Evolutionary conservation across 2,329 filamentous ascomycete genomes (phyloP).

Genomic region (Aspergillus jensenii): DNA sequence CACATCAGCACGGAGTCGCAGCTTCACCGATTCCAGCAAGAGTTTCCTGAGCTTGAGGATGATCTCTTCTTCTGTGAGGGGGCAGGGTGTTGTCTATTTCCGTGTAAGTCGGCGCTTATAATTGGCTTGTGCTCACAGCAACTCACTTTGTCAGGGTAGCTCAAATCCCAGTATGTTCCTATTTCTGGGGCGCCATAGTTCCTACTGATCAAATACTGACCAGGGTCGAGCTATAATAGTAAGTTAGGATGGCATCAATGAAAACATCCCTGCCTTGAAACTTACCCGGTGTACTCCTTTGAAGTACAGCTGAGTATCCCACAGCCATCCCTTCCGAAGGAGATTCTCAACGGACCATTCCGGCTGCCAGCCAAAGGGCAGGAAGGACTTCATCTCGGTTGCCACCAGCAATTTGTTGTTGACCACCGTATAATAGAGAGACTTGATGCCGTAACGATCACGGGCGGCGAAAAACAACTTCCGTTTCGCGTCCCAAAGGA

Average conservation of each 20-base stretch:
- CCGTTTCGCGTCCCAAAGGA: constrained; percentile 50
- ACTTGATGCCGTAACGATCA: constrained; percentile 60
- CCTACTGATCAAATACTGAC: constrained; percentile 45
- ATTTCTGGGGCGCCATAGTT: constrained; percentile 40
- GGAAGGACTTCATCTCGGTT: constrained; percentile 56
- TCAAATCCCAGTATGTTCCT: constrained; percentile 54
- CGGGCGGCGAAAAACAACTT: constrained; percentile 49
- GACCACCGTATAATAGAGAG: constrained; percentile 52
- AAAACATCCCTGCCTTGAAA: neutral
- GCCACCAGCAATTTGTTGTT: constrained; percentile 48
- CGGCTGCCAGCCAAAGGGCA: constrained; percentile 51
- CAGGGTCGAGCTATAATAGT: constrained; percentile 42
- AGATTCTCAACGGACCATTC: constrained; percentile 55
- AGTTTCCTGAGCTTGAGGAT: constrained; percentile 50
- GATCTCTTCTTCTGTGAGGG: constrained; percentile 52
- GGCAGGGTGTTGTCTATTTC: constrained; percentile 36
- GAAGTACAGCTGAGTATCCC: constrained; percentile 52
- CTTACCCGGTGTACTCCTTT: constrained; percentile 47
- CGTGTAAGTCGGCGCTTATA: neutral
- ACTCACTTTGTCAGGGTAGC: constrained; percentile 53
- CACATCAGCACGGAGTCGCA: constrained; percentile 58
- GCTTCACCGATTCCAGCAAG: constrained; percentile 53
- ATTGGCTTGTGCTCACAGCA: neutral
- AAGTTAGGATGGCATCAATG: neutral
- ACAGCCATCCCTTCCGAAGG: constrained; percentile 44